These are phyloP conservation scores for Aureobasidium vineae DNA, from an alignment of 2,329 filamentous ascomycete species.

Conservation along the genomic window DNA sequence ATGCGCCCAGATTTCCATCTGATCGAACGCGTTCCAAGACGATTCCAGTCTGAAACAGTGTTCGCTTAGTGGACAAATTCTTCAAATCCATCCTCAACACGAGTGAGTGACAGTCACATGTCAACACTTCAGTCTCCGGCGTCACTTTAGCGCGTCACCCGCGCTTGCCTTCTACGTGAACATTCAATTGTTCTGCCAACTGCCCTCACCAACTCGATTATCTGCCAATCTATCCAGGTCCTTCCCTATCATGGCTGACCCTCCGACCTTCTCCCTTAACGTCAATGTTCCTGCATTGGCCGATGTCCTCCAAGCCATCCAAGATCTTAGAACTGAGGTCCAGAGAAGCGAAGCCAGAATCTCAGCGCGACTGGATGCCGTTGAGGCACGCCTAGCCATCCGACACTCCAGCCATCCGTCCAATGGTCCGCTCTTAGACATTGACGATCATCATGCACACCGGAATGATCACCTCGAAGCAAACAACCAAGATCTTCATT, in stretches of 20 bases:
- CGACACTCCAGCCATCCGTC: background rate
- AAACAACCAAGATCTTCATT: background rate
- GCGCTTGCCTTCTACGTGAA: background rate
- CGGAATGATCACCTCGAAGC: background rate
- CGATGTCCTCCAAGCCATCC: background rate
- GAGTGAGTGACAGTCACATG: background rate
- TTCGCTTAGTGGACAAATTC: background rate
- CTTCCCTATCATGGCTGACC: background rate
- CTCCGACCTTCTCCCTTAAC: background rate
- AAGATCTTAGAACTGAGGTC: background rate
- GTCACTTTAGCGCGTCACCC: background rate
- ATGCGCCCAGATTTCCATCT: background rate
- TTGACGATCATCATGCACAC: background rate
- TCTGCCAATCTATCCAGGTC: too few species aligned
- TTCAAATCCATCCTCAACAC: background rate
- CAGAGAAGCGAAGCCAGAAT: too few species aligned
- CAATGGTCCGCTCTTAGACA: background rate
- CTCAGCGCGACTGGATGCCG: background rate
- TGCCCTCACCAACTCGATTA: too few species aligned
- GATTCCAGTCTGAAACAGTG: background rate
- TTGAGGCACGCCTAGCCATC: background rate
- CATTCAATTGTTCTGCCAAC: background rate
- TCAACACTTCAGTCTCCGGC: background rate
- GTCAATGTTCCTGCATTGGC: background rate
- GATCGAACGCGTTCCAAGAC: background rate